Evolutionary conservation across 148 eudicot species (phyloP), one percentile per base, ranked within the genome.

Genomic region (Rhododendron simsii): DNA sequence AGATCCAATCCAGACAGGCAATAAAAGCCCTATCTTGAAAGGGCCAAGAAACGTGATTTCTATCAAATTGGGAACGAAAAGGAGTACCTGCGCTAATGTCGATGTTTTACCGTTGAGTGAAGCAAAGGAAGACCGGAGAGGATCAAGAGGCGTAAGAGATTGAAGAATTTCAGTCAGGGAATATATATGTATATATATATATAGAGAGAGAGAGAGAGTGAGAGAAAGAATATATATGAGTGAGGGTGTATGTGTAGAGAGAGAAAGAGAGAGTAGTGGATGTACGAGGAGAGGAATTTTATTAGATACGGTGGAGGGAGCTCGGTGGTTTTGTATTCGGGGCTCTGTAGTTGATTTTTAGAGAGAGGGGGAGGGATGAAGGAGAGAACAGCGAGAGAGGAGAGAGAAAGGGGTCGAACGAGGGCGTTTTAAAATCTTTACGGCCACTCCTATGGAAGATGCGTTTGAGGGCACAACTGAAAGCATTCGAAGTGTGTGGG

Each of bases 1-100:
- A 89, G 93, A 93, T 93, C 92, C 88, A 85, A 82, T 84, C 53
- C 35, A 83, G 48, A 50, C 88, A 93, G 88, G 91, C 92, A 89
- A 88, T 30, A 59, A 88, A n/a, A 83, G 23, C 85, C 41, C 86
- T 89, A 87, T 67, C 78, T 9, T 78, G 44, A 55, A 74, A 86
- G 55, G 82, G 33, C 63, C 4, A 87, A 84, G 77, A 21, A 80
- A 67, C 78, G 84, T 26, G 81, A 82, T 82, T 78, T 48, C 10
- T 7, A n/a, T 78, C 41, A 3, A 83, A 69, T 86, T 75, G 39
- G 45, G 61, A 81, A 78, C 26, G 57, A 50, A 85, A 4, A 74
- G 8, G 73, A 71, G 48, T 82, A 93, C 94, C 92, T 88, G 86
- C 69, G 85, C 80, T 86, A 47, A 65, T 61, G 65, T 11, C n/a